Evolutionary conservation across 345 rosid species (phyloP).

Genomic region (Eucalyptus cloeziana): DNA sequence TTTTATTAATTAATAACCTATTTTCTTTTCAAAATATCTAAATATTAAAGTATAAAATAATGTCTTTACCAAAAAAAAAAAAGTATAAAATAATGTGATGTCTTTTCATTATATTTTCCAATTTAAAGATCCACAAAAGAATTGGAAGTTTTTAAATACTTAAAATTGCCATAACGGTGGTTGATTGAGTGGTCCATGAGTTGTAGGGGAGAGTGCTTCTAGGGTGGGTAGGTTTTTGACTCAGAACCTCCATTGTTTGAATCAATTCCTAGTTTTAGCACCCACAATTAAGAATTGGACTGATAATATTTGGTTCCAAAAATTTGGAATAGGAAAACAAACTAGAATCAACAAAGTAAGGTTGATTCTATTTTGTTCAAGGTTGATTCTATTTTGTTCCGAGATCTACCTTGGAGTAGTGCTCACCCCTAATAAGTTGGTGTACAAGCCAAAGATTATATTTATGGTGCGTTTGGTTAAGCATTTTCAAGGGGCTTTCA

Average conservation of each 20-base stretch:
- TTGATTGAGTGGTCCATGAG: not conserved
- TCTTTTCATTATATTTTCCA: not conserved
- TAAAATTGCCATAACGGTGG: not conserved
- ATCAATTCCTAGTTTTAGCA: not conserved
- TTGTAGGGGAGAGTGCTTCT: too few relatives aligned
- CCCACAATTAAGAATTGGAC: accelerated
- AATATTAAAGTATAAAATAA: not conserved
- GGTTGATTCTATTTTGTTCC: not conserved
- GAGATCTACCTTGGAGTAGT: accelerated
- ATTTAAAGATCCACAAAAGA: not conserved
- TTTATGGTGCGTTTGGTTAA: too few relatives aligned
- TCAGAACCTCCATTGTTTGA: accelerated
- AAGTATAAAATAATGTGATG: not conserved
- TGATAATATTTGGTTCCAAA: not conserved
- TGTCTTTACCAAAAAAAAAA: too few relatives aligned
- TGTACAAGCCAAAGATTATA: not conserved
- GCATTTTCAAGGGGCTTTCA: too few relatives aligned
- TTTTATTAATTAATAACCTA: not conserved
- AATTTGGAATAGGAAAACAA: not conserved
- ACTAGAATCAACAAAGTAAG: accelerated
- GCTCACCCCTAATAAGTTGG: not conserved
- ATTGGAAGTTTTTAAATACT: not conserved
- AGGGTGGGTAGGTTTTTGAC: not conserved
- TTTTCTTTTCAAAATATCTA: not conserved
- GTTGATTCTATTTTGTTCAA: not conserved